Base-by-base conservation (phyloP, 495 filamentous ascomycete species). In the Aspergillus sparsus region DNA sequence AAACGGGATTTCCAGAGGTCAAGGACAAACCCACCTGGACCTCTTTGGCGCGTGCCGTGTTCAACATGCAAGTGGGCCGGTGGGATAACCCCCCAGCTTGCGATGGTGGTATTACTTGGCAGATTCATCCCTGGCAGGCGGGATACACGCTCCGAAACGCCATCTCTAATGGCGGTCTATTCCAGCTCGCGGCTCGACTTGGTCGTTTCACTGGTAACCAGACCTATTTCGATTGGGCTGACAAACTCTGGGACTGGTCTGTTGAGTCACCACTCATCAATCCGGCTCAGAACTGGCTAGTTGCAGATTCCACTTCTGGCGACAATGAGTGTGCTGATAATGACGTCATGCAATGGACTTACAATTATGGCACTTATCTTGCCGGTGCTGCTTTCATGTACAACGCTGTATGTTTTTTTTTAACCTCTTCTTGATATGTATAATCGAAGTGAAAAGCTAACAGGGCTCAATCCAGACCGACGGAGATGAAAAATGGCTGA, bases 31-130 rank as follows among this genome's bases (percentile, higher is more conserved):
- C 83, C 12, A 84, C 85, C 58, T 90, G 84, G 86, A 77, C 87
- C 27, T 83, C 84, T 11, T 79, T 92, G 6, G 89, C 86, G 10
- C 88, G 90, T 73, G 85, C 82, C 51, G 88, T 88, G 13, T 89
- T 89, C 77, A 87, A 89, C 64, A 81, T 83, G 47, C 87, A 88
- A 65, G 80, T 69, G 9, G 51, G 55, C 41, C 79, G 80, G 27
- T 83, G 80, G 80, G 72, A 82, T 57, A 73, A 27, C 21, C 21
- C 55, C 3, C 47, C 49, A 0, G 62, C 71, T 10, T 83, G 80
- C 64, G 62, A 67, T 32, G 80, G 80, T 18, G 80, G 80, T 8
- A 61, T 83, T 53, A 71, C 67, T 35, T 83, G 80, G 80, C 80
- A 83, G 63, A 76, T 82, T 55, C 81, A 74, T 65, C 65, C 71